Evolutionary conservation across 805 yeast species (phyloP).

Genomic region (Clavispora vitiphila): DNA sequence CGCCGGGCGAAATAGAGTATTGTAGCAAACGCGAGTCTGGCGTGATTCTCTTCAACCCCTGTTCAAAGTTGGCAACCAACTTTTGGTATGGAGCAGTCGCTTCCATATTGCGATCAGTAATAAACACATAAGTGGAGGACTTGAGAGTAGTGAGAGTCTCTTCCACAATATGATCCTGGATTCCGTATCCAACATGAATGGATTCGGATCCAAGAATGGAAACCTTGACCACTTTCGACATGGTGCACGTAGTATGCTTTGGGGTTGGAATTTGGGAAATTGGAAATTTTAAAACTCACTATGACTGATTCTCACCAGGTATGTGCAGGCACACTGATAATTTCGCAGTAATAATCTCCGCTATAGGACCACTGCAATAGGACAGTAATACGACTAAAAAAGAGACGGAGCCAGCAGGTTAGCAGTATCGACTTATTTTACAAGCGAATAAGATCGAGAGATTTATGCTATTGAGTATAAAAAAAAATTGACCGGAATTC

Average conservation of each 20-base stretch:
- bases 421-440: too few relatives aligned
- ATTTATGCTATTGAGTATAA: too few relatives aligned
- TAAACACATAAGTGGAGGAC: conserved; percentile 88
- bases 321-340: neutral
- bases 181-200: conserved; percentile 86
- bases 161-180: conserved; percentile 66
- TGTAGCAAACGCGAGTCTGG: conserved; percentile 63
- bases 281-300: neutral
- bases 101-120: conserved; percentile 79
- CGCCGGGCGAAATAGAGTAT: conserved; percentile 87
- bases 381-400: neutral
- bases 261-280: neutral
- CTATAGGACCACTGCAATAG: neutral
- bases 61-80: conserved; percentile 40
- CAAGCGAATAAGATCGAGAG: too few relatives aligned
- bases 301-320: conserved; percentile 1
- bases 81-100: conserved; percentile 56
- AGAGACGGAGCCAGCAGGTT: too few relatives aligned
- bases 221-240: conserved; percentile 46
- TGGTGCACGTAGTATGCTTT: neutral
- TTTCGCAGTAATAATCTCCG: neutral
- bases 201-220: conserved; percentile 75
- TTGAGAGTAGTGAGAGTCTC: conserved; percentile 58
- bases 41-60: conserved; percentile 27
- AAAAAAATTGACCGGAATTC: too few relatives aligned